Evolutionary conservation across 768 basidiomycete genomes (phyloP).

Genomic region (Leucocoprinus leucothites): DNA sequence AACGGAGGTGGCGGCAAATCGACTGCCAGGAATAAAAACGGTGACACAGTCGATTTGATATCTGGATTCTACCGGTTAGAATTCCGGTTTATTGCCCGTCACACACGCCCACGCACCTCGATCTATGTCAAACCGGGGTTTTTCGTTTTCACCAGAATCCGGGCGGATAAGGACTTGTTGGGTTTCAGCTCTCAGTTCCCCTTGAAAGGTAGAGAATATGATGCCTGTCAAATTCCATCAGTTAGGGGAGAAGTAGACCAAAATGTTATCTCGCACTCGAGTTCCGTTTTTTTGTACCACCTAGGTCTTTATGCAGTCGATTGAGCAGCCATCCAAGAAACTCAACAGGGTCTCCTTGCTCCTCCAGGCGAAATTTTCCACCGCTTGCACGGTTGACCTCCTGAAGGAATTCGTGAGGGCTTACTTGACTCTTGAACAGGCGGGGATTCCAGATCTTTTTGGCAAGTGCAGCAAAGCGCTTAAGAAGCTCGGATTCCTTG

Average conservation of each 20-base stretch:
- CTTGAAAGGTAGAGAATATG: conserved; percentile 92
- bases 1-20: conserved; percentile 97
- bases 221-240: conserved; percentile 53
- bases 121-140: conserved; percentile 91
- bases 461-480: conserved; percentile 81
- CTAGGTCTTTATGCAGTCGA: conserved; percentile 86
- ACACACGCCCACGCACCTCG: conserved; percentile 56
- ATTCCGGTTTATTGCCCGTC: conserved; percentile 7
- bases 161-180: conserved; percentile 89
- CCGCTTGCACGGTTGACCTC: conserved; percentile 88
- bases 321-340: conserved; percentile 96
- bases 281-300: conserved; percentile 88
- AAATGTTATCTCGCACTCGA: conserved; percentile 62
- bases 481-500: conserved; percentile 84
- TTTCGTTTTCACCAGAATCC: conserved; percentile 70
- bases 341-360: conserved; percentile 95
- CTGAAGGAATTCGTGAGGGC: conserved; percentile 98
- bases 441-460: conserved; percentile 97
- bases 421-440: conserved; percentile 96
- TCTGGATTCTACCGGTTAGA: conserved; percentile 43
- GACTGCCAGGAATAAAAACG: conserved; percentile 93
- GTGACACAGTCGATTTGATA: conserved; percentile 79
- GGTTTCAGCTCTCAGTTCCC: conserved; percentile 87
- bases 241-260: conserved; percentile 13
- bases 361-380: conserved; percentile 89